Conservation (phyloP, 305 asterid genomes). For the Lippia alba region DNA sequence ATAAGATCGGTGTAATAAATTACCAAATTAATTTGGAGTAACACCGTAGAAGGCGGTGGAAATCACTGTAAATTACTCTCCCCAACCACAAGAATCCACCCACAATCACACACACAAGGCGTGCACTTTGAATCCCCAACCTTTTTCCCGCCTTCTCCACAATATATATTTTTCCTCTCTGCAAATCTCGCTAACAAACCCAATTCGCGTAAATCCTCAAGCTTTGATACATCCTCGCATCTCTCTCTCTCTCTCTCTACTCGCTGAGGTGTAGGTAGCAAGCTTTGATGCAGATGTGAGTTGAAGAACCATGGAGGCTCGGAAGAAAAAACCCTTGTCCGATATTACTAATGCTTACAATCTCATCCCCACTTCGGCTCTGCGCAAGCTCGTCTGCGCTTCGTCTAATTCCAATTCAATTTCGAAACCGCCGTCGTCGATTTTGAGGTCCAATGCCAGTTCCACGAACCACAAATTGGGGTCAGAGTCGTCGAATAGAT, state of each 20-base stretch:
- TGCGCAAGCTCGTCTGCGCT: slow-evolving; percentile 59
- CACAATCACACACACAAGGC: slow-evolving; percentile 6
- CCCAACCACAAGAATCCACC: slow-evolving; percentile 2
- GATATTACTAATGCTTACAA: slow-evolving; percentile 54
- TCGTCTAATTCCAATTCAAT: slow-evolving; percentile 36
- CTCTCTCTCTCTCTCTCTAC: background rate
- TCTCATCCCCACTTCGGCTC: slow-evolving; percentile 58
- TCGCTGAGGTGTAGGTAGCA: background rate
- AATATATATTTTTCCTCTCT: slow-evolving; percentile 10
- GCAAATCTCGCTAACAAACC: background rate
- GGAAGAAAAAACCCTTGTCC: slow-evolving; percentile 53
- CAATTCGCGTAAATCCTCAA: slow-evolving; percentile 6
- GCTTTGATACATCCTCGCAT: too few relatives aligned
- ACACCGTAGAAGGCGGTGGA: too few relatives aligned
- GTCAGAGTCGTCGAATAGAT: slow-evolving; percentile 42
- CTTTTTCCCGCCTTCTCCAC: slow-evolving; percentile 39
- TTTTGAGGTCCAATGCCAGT: slow-evolving; percentile 45
- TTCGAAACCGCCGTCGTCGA: slow-evolving; percentile 42
- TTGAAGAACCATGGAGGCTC: slow-evolving; percentile 36
- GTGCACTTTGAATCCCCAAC: slow-evolving; percentile 29
- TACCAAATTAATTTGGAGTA: too few relatives aligned
- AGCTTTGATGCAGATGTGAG: slow-evolving; percentile 2
- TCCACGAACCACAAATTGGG: slow-evolving; percentile 27
- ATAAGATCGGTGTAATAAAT: too few relatives aligned
- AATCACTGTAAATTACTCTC: background rate